Evolutionary conservation across 2,329 filamentous ascomycete genomes (phyloP), one percentile per base, ranked within the genome.

Genomic region (Karstenula rhodostoma): DNA sequence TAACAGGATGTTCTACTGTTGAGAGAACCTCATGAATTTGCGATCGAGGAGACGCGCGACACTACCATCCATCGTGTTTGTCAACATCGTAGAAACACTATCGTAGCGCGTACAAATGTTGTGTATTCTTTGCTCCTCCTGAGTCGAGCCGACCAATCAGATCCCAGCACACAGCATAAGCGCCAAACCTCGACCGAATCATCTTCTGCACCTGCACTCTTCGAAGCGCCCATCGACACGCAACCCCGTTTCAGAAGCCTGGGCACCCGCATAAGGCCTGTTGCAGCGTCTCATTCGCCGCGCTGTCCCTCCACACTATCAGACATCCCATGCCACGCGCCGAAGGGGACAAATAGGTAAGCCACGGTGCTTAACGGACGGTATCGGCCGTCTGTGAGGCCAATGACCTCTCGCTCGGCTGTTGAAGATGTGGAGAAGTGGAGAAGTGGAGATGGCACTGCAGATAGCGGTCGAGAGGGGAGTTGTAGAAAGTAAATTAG

Each of bases 121-220:
- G 44, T 27, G 9, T 13, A 19, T 44, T 22, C 42, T 19, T 2
- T 46, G 40, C 43, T 54, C 51, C 52, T 17, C 51, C 52, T 17
- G 33, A 40, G 22, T 27, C 22, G 50, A 19, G n/a, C 40, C 19
- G 12, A 40, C 57, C 57, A 57, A 60, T 62, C 53, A 57, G 22
- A 19, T 17, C 43, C 25, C 10, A 15, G 22, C 40, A 37, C 42
- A 19, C 32, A 13, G 13, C 19, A 44, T 73, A 75, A 71, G 71
- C 72, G 73, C 73, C 70, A 72, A 61, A 64, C 69, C 33, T 64
- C 46, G 58, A 58, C 33, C 68, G 65, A 71, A 72, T 67, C 67
- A 70, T 46, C 58, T 63, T 61, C 59, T 65, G 61, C 64, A 72
- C 35, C 47, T 52, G 43, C 43, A 51, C 48, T 9, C 44, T 50